Evolutionary conservation across 768 basidiomycete species (phyloP), one percentile per base, ranked within the genome.

Genomic region (Agaricus bisporus): DNA sequence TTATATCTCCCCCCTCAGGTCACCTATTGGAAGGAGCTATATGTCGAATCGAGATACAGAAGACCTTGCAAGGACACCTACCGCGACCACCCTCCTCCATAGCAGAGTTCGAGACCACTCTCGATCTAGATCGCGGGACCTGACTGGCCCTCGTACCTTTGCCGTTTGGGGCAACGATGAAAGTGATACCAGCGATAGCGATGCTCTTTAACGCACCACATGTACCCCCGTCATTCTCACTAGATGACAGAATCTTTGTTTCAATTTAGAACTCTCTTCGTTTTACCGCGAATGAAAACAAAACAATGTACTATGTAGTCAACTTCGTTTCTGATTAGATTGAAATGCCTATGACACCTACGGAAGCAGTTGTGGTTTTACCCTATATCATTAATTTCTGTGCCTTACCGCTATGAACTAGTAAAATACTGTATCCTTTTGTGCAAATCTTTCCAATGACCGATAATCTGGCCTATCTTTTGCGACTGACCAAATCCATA

Each of bases 151-250:
- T 78, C 47, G 69, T 69, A 39, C 75, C 70, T 93, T 93, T 61
- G 91, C 91, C 17, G 88, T 89, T 10, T 90, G 83, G 81, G 91
- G 91, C 0, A 86, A 90, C 38, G 91, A 93, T 63, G 91, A 92
- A 67, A 91, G 87, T 51, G 91, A 93, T 61, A 76, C 88, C 12
- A 91, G 88, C 57, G 89, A 91, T 61, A 83, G 77, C 48, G 84
- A 86, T 51, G 46, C 53, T 20, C 52, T 26, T n/a, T 58, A 29
- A 54, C 17, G 20, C 41, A n/a, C 48, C 29, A 41, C 38, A 39
- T 36, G n/a, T 36, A 9, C 2, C 5, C 38, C 5, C 15, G 32
- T 32, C 32, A 32, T 32, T 8, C 15, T 14, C 5, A n/a, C 10
- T 14, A 39, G 38, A 39, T 17, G 15, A 39, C 5, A 17, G 38